A percentile compares a stretch with the other conserved stretches of the same genome.
These are phyloP conservation scores for Inga leiocalycina DNA, from an alignment of 306 rosid genomes.

Conservation along the genomic window DNA sequence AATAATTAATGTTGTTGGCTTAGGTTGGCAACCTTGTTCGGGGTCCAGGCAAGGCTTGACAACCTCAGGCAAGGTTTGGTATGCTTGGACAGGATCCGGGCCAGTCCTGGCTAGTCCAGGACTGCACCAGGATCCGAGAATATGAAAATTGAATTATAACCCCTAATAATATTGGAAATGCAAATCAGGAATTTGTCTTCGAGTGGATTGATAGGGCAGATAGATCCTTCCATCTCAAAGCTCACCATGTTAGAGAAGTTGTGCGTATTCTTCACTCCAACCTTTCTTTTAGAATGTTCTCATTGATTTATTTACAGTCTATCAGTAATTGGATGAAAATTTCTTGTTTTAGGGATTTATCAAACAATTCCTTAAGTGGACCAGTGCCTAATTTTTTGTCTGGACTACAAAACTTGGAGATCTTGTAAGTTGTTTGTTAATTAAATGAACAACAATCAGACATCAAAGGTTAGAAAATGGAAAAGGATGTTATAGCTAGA, in stretches of 20 bases:
- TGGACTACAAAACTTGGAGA: slow-evolving; percentile 18
- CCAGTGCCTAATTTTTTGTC: slow-evolving; percentile 37
- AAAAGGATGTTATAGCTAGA: background rate
- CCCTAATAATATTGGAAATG: background rate
- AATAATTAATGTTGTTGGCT: background rate
- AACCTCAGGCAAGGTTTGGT: too few relatives aligned
- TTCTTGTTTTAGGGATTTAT: slow-evolving; percentile 49
- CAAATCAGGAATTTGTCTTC: slow-evolving; percentile 50
- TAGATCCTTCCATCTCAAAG: slow-evolving; percentile 37
- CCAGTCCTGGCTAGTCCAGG: too few relatives aligned
- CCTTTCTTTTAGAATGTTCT: background rate
- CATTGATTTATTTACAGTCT: too few relatives aligned
- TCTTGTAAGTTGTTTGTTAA: slow-evolving; percentile 42
- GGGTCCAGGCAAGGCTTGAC: too few relatives aligned
- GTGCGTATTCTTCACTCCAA: slow-evolving; percentile 31
- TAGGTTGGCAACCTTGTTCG: background rate
- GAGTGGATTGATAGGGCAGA: slow-evolving; percentile 47
- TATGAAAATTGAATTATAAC: background rate
- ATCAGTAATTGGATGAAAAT: background rate
- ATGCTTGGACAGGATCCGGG: too few relatives aligned
- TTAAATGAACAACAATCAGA: background rate
- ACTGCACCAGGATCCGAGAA: too few relatives aligned
- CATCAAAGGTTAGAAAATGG: background rate
- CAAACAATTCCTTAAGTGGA: slow-evolving; percentile 48
- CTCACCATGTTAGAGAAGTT: slow-evolving; percentile 45